Percentiles rank a stretch among this genome's conserved stretches.
These are phyloP conservation scores for Glomus cerebriforme DNA, from an alignment of 192 early-diverging fungal genomes.

Conservation along the genomic window DNA sequence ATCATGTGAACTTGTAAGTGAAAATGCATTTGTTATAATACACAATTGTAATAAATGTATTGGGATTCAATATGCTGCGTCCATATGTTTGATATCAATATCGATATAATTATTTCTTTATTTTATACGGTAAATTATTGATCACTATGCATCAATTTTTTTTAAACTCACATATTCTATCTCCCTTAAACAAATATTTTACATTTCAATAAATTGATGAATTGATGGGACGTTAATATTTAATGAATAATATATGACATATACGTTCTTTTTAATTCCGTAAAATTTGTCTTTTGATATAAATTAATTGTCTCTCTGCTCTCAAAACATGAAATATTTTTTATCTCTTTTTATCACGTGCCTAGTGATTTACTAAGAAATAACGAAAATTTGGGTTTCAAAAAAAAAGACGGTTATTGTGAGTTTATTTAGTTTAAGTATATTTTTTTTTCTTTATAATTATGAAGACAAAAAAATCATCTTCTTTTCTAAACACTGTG, in stretches of 20 bases:
- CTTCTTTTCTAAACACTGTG: too few relatives aligned
- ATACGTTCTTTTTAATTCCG: not conserved
- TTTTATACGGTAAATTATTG: slow-evolving; percentile 4
- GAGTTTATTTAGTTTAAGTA: not conserved
- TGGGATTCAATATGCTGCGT: too few relatives aligned
- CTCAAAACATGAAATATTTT: not conserved
- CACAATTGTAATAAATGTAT: too few relatives aligned
- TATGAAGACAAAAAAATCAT: not conserved
- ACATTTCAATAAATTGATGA: slow-evolving; percentile 6
- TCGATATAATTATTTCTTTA: too few relatives aligned
- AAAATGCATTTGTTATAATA: too few relatives aligned
- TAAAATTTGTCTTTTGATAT: not conserved
- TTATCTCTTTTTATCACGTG: not conserved
- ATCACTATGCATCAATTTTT: slow-evolving; percentile 19
- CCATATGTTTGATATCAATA: too few relatives aligned
- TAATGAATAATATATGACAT: not conserved
- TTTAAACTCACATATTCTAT: slow-evolving; percentile 7
- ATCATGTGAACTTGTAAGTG: too few relatives aligned
- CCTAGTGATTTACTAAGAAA: not conserved
- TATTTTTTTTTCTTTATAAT: not conserved
- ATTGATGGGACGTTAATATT: slow-evolving; percentile 21
- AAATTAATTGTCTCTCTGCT: not conserved
- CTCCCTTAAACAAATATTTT: slow-evolving; percentile 6
- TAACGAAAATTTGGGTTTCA: not conserved
- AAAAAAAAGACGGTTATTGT: too few relatives aligned